Base-by-base conservation (phyloP, 2,329 filamentous ascomycete species). In the Ceratocystiopsis sp. region DNA sequence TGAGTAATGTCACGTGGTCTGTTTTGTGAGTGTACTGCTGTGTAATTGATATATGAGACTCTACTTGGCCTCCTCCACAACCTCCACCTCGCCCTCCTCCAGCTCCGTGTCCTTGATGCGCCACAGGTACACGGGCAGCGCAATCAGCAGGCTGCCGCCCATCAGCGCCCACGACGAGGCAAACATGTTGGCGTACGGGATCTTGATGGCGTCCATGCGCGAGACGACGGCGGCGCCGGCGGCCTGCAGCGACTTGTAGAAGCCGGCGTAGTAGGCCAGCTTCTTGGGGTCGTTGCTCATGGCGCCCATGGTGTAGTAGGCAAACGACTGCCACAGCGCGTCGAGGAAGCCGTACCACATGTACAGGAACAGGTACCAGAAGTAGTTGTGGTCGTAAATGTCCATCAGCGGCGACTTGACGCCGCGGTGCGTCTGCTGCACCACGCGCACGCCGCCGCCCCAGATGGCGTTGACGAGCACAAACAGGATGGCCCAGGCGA, bases 311-410 rank as follows among this genome's bases (percentile, higher is more conserved):
- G 25, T 43, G 17, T 44, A 49, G 42, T 48, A 48, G 18, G 42
- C 71, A n/a, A 66, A 62, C 53, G 84, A 45, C 44, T 49, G 48
- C 42, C 40, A 49, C 1, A 41, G 21, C 9, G 46, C 46, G 32
- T 49, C 48, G 16, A 43, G 29, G 29, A 49, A 40, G 17, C 47
- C 47, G 19, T 43, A 47, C 16, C 32, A 45, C 37, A 49, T 47
- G 43, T 45, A 49, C 17, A 49, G 41, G 12, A 46, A 34, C 9
- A 45, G 18, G 13, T 41, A 33, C 38, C 43, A 42, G 37, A 38
- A 39, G 44, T 46, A 44, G 41, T 36, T 84, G 37, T 35, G 34
- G 34, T 42, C 45, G 29, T 35, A 42, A 3, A 44, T 13, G 34
- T 47, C 45, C 37, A 47, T 42, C 3, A 37, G 40, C 2, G 45